Base-by-base conservation (phyloP, 1,284 basidiomycete genomes). In the Kalmanozyma brasiliensis region DNA sequence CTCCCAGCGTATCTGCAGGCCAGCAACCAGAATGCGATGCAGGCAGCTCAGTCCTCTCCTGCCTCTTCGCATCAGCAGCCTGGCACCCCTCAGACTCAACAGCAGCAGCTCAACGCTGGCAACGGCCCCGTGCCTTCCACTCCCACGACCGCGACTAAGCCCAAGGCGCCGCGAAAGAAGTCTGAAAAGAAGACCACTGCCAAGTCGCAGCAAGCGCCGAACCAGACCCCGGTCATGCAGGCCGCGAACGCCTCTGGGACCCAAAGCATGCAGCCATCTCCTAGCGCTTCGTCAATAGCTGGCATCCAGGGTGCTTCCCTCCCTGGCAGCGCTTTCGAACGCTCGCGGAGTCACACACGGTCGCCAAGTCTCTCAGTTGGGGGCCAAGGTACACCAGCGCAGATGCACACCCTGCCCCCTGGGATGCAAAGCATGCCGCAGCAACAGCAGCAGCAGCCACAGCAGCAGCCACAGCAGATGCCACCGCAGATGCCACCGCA, bases 291-390 rank as follows among this genome's bases (percentile, higher is more conserved):
- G 5, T 59, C 60, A 42, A 61, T 65, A 46, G 51, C 66, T 30
- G 60, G 60, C 36, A 64, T 69, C 17, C 66, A 63, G 30, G 62
- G 57, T 32, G 62, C 67, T 1, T 53, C 58, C n/a, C 41, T 71
- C 11, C 62, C 62, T 8, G 57, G 58, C 16, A 52, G 41, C 23
- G 68, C 63, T 0, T 72, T 72, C 11, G 73, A 75, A 34, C 61
- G 73, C 23, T 69, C 64, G 10, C 57, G 73, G 11, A 75, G 73
- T 45, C 73, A 75, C 19, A 75, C 73, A 13, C 55, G 69, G 1
- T 73, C 70, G 20, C 73, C 73, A 1, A 73, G 64, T 40, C 45
- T 74, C 9, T 64, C 61, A 9, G n/a, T 60, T 17, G 67, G 67
- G 4, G 59, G 62, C 1, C 68, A 66, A 35, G 62, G 58, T 8